A percentile compares a stretch with the other conserved stretches of the same genome.
These are phyloP conservation scores for Magnaporthiopsis incrustans DNA, from an alignment of 2,329 filamentous ascomycete genomes.

Conservation along the genomic window DNA sequence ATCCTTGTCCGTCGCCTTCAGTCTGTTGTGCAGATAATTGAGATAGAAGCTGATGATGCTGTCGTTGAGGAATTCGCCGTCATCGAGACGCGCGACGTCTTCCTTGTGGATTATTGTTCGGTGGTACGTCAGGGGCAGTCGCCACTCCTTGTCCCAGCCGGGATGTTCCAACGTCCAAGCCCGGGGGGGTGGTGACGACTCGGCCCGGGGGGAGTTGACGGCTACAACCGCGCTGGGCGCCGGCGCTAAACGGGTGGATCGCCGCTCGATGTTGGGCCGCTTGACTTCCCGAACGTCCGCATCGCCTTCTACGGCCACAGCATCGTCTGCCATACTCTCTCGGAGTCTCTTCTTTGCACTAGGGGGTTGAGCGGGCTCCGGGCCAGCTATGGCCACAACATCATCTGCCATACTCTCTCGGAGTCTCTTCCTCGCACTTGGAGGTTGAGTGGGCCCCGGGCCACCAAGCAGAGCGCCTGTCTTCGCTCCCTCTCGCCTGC, in stretches of 20 bases:
- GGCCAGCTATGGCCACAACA: neutral
- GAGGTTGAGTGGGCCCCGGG: neutral
- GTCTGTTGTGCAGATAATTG: conserved; percentile 57
- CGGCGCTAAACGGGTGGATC: neutral
- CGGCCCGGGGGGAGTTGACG: neutral
- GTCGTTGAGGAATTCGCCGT: conserved; percentile 85
- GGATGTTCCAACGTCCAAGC: conserved; percentile 44
- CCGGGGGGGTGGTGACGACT: neutral
- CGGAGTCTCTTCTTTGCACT: neutral
- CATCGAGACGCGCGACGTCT: conserved; percentile 72
- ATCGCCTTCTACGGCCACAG: neutral
- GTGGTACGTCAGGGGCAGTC: conserved; percentile 54
- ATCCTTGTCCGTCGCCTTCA: conserved; percentile 46
- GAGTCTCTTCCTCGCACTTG: neutral
- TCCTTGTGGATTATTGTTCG: conserved; percentile 59
- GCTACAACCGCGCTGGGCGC: neutral
- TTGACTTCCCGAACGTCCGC: neutral
- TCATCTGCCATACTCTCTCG: neutral
- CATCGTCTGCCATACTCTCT: neutral
- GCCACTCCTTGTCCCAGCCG: conserved; percentile 45
- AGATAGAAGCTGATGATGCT: conserved; percentile 86
- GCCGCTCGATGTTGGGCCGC: neutral
- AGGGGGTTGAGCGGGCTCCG: neutral
- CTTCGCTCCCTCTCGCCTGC: neutral
- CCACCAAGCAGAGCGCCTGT: too few relatives aligned